phyloP scores from a whole-genome alignment of 192 early-diverging fungal species.

The Fimicolochytrium jonesii region DNA sequence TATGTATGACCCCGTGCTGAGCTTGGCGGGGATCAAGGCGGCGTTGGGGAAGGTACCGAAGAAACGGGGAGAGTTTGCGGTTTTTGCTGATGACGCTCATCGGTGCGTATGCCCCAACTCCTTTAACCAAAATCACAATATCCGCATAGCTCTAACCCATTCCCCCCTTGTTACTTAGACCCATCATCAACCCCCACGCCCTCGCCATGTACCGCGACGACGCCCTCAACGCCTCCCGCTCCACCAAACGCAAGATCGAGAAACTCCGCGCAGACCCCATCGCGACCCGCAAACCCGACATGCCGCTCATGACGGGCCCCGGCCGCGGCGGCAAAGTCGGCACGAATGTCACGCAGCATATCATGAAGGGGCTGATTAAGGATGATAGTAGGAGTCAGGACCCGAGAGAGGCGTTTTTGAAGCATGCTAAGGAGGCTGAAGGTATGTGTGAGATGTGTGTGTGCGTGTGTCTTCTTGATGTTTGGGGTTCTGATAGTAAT shows the following conservation, averaged over 20 bases:
- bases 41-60: constrained; percentile 66
- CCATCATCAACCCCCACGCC: constrained; percentile 85
- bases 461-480: no score
- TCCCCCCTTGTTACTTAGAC: no score
- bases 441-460: no score
- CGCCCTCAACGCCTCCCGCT: no score
- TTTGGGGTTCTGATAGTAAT: no score
- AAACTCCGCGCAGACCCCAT: constrained; percentile 68
- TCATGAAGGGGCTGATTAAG: constrained; percentile 62
- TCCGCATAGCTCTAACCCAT: no score
- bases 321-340: constrained; percentile 86
- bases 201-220: constrained; percentile 84
- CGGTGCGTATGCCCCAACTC: no score
- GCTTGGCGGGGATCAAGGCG: constrained; percentile 67
- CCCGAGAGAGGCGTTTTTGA: constrained; percentile 87
- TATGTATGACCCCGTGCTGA: constrained; percentile 67
- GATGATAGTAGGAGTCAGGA: constrained; percentile 72
- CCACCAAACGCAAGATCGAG: constrained; percentile 67
- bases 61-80: constrained; percentile 46
- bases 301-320: constrained; percentile 55
- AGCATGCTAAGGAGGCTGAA: constrained; percentile 75
- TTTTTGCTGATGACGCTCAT: no score
- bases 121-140: no score
- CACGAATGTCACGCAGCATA: constrained; percentile 74
- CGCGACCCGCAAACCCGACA: constrained; percentile 70